phyloP scores from a whole-genome alignment of 2,329 filamentous ascomycete species.

The Leptographium wingfieldii region DNA sequence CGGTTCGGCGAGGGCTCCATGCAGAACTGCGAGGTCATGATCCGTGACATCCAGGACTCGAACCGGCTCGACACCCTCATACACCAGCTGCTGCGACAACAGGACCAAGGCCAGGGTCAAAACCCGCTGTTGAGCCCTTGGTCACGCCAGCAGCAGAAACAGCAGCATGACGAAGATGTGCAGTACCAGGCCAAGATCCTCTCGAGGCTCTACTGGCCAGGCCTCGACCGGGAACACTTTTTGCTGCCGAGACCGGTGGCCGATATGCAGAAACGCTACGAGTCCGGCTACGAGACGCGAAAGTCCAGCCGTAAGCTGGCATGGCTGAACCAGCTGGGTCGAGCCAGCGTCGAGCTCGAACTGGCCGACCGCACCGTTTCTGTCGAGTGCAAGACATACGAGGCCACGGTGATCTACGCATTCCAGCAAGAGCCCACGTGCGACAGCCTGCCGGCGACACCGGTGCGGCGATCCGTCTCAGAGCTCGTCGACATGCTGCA shows the following conservation, averaged over 20 bases:
- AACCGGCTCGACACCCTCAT: constrained; percentile 58
- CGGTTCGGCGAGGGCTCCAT: constrained; percentile 76
- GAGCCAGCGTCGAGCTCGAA: constrained; percentile 68
- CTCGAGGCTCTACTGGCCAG: constrained; percentile 88
- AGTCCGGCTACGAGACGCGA: constrained; percentile 61
- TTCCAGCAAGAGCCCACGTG: constrained; percentile 44
- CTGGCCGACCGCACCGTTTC: constrained; percentile 66
- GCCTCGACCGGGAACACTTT: constrained; percentile 59
- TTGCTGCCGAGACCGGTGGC: constrained; percentile 45
- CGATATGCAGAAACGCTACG: constrained; percentile 56
- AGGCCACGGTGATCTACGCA: constrained; percentile 76
- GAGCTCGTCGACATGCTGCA: constrained; percentile 43
- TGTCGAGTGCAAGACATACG: constrained; percentile 67
- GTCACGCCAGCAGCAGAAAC: constrained; percentile 13
- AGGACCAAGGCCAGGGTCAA: background rate
- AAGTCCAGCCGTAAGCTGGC: constrained; percentile 78
- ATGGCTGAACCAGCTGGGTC: constrained; percentile 75
- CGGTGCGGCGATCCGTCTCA: constrained; percentile 33
- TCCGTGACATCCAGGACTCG: constrained; percentile 83
- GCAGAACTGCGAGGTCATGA: constrained; percentile 94
- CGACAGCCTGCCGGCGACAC: constrained; percentile 16
- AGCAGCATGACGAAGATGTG: constrained; percentile 17
- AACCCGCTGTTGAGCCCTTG: background rate
- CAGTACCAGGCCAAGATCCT: constrained; percentile 69
- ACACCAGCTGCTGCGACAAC: constrained; percentile 33